Percentiles rank a stretch among this genome's conserved stretches.
phyloP scores from a whole-genome alignment of 768 basidiomycete species.

The Lactarius indigo region DNA sequence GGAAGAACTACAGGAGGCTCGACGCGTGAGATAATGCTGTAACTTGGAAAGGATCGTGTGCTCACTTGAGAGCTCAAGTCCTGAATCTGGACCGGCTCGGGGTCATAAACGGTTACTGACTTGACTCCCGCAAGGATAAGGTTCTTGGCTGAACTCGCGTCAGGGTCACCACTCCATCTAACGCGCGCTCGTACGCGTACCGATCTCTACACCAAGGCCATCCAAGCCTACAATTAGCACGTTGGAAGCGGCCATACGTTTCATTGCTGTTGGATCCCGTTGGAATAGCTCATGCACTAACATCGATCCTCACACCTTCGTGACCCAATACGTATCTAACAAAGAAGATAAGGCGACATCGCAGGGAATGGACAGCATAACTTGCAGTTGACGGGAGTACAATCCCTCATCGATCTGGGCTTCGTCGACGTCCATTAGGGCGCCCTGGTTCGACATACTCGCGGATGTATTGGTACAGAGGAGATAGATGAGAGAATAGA shows the following conservation, averaged over 20 bases:
- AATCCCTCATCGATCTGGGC: slow-evolving; percentile 88
- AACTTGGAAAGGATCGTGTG: slow-evolving; percentile 20
- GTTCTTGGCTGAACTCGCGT: slow-evolving; percentile 72
- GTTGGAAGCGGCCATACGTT: slow-evolving; percentile 95
- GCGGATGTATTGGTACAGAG: slow-evolving; percentile 8
- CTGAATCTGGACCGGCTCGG: slow-evolving; percentile 78
- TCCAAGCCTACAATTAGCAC: slow-evolving; percentile 90
- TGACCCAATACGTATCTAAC: slow-evolving; percentile 91
- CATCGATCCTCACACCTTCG: slow-evolving; percentile 58
- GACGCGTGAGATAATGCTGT: slow-evolving; percentile 2
- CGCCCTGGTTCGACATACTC: slow-evolving; percentile 37
- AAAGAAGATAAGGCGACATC: slow-evolving; percentile 23
- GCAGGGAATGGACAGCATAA: slow-evolving; percentile 21
- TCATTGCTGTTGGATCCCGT: slow-evolving; percentile 72
- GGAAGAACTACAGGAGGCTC: slow-evolving; percentile 72
- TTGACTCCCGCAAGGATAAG: slow-evolving; percentile 94
- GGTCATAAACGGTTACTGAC: slow-evolving; percentile 94
- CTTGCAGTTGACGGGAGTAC: slow-evolving; percentile 91
- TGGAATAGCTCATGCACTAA: background rate
- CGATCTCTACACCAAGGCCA: slow-evolving; percentile 95
- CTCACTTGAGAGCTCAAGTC: slow-evolving; percentile 90
- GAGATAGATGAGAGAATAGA: background rate
- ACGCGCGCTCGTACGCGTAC: slow-evolving; percentile 37
- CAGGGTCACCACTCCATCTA: slow-evolving; percentile 6
- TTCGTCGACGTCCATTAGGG: slow-evolving; percentile 83